Base-by-base conservation (phyloP, 108 stramenopile genomes). In the Licmophora abbreviata region DNA sequence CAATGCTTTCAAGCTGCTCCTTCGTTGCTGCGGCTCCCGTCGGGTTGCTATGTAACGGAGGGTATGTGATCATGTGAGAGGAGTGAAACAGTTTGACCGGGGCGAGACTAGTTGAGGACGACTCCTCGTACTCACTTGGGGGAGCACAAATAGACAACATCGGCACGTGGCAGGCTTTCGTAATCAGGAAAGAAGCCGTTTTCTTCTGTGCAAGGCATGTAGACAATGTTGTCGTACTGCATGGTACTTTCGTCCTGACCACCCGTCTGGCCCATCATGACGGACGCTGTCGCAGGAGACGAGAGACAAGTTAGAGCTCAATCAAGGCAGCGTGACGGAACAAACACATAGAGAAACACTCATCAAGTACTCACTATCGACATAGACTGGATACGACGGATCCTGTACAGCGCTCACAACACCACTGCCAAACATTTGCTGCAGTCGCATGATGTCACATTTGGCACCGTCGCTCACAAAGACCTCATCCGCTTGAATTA, bases 401-500 rank as follows among this genome's bases (percentile, higher is more conserved):
- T 97, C 94, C 59, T 97, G 96, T 26, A 97, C 96, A 3, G 94
- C 96, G 17, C 80, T 83, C 33, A 71, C 60, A 43, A 97, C 96
- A 28, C 70, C 64, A n/a, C 92, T 40, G 37, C 96, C 96, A 56
- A 97, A 97, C 77, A 97, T 88, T 62, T 95, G 80, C 71, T 97
- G 94, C 36, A 97, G 50, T 25, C 96, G 72, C 83, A 88, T 90
- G 41, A 97, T 95, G 63, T 97, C 96, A 66, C 94, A 95, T 72
- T 97, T 97, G 62, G 96, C 96, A 40, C 96, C 96, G 66, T 97
- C 96, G 42, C 85, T 88, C 23, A 97, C 96, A 70, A 95, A 97
- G 35, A 97, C 96, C 60, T 97, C 96, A 44, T 85, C 86, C 4
- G 93, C 72, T 48, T 76, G 69, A 55, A 97, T 92, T 32, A 92